phyloP scores from a whole-genome alignment of 441 rosid species.

The Syzygium syzygioides region DNA sequence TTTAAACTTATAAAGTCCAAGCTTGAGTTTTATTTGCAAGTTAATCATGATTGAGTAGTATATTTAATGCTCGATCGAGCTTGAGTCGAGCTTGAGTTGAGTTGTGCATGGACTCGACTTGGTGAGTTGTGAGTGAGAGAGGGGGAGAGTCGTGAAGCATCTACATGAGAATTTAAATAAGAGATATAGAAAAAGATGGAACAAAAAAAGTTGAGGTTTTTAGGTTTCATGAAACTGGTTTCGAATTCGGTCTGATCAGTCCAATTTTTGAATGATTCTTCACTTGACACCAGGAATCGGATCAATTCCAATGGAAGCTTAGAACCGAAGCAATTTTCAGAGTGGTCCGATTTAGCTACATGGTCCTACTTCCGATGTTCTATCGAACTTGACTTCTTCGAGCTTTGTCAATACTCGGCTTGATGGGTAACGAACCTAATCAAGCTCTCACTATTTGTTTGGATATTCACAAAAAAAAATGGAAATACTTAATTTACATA shows the following conservation, averaged over 20 bases:
- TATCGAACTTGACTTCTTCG: too few relatives aligned
- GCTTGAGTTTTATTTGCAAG: background rate
- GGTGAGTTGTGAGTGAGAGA: background rate
- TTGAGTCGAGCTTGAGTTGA: background rate
- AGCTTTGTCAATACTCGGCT: background rate
- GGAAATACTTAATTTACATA: background rate
- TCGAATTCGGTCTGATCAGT: accelerated
- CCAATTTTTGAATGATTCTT: accelerated
- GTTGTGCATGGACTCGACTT: background rate
- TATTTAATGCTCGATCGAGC: background rate
- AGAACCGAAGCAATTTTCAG: too few relatives aligned
- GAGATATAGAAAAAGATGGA: background rate
- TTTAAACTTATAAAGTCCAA: background rate
- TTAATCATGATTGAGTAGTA: background rate
- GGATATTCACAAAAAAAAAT: background rate
- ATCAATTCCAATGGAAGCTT: too few relatives aligned
- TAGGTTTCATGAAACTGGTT: background rate
- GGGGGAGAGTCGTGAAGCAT: background rate
- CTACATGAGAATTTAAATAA: too few relatives aligned
- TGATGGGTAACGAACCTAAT: background rate
- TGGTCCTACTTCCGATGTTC: background rate
- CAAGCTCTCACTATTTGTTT: background rate
- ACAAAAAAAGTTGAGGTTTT: background rate
- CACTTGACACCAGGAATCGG: too few relatives aligned
- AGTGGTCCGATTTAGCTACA: too few relatives aligned